Percentiles rank a stretch among this genome's conserved stretches.
phyloP scores from a whole-genome alignment of 75 land plant species.

The Sequoiadendron giganteum region DNA sequence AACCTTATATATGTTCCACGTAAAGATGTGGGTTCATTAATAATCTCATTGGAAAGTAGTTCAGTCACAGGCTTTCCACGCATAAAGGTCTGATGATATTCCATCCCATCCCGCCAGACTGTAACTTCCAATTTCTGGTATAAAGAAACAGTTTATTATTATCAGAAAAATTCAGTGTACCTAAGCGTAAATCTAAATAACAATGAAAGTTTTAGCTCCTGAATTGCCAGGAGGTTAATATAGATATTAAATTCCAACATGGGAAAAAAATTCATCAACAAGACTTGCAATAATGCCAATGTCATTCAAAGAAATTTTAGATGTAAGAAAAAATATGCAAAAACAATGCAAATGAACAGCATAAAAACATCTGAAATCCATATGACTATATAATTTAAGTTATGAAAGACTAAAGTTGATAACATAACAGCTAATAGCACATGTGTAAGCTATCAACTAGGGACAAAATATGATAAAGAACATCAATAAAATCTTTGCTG shows the following conservation, averaged over 20 bases:
- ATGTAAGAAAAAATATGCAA: not conserved
- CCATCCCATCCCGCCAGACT: conserved; percentile 92
- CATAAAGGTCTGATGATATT: conserved; percentile 68
- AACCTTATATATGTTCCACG: conserved; percentile 85
- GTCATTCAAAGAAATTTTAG: not conserved
- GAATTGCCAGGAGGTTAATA: not conserved
- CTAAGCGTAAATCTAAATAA: not conserved
- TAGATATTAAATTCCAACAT: not conserved
- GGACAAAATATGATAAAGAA: not conserved
- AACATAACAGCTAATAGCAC: not conserved
- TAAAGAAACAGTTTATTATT: not conserved
- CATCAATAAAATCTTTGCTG: not conserved
- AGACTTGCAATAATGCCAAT: not conserved
- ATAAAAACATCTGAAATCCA: not conserved
- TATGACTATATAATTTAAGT: not conserved
- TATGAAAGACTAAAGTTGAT: not conserved
- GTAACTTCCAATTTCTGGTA: conserved; percentile 84
- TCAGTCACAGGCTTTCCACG: conserved; percentile 78
- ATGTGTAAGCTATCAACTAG: not conserved
- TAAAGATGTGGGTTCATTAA: conserved; percentile 31
- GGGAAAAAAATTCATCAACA: not conserved
- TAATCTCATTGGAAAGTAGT: conserved; percentile 35
- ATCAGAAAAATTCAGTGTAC: not conserved
- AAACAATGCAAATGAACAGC: not conserved
- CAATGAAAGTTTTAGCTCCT: not conserved